Base-by-base conservation (phyloP, 2,329 filamentous ascomycete genomes). In the Stylonectria norvegica region DNA sequence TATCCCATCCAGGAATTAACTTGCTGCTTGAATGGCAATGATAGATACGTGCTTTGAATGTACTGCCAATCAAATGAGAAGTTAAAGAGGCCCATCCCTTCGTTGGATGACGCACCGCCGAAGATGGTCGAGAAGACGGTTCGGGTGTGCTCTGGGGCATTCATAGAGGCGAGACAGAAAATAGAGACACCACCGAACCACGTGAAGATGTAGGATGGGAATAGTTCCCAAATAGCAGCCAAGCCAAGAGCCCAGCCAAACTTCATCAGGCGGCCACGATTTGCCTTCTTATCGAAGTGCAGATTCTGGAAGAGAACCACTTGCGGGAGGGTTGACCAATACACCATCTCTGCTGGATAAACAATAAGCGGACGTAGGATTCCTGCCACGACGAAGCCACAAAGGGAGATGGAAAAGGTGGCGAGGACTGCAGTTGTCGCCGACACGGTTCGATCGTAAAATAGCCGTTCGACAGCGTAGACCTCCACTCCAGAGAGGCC, bases 141-240 rank as follows among this genome's bases (percentile, higher is more conserved):
- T 20, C 49, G 54, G 4, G 46, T 59, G 20, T 17, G 44, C 37
- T 25, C 20, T 5, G 48, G 47, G 18, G 56, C 71, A 27, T 68
- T 55, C 38, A 67, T 62, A 2, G 70, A 64, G 0, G 70, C 67
- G 4, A 75, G 61, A 42, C 71, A 75, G 45, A 73, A 69, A 15
- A 75, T n/a, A 52, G 55, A 60, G 11, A 68, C 40, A 4, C 63
- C 63, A 12, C 55, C 66, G 4, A 74, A 53, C 20, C 68, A 51
- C 3, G 70, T 62, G 42, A 70, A 65, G 9, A 73, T 63, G 39
- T 70, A 73, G 23, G 72, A 64, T 0, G 72, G 71, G 22, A 76
- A 56, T 7, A 71, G 56, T 34, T 73, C 70, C 62, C 71, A 76
- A 15, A 15, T 15, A 6, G 69, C 65, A 12, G 71, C 59, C 38